Percentiles rank a stretch among this genome's conserved stretches.
These are phyloP conservation scores for Fagopyrum homotropicum DNA, from an alignment of 148 eudicot species.

Conservation along the genomic window DNA sequence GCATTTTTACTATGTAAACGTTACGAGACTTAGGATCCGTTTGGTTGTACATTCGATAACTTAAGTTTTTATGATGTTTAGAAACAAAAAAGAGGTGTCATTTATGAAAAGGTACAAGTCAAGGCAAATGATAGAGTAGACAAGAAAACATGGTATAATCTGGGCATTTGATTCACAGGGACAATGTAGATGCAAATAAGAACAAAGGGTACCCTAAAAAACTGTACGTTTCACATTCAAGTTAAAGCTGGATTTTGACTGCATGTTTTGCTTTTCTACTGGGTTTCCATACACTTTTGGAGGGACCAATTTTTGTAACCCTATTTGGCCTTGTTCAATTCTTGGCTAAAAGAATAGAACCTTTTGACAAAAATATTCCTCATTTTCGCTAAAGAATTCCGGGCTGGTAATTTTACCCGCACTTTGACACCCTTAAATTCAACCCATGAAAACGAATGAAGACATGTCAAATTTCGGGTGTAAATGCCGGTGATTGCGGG, in stretches of 20 bases:
- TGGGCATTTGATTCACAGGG: conserved; percentile 7
- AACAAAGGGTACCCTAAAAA: not conserved
- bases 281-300: not conserved
- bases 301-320: too few relatives aligned
- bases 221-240: not conserved
- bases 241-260: not conserved
- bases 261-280: not conserved
- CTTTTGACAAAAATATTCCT: not conserved
- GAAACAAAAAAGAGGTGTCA: not conserved
- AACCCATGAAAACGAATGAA: too few relatives aligned
- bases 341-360: not conserved
- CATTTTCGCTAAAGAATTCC: not conserved
- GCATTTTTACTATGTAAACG: not conserved
- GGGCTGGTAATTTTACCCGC: not conserved
- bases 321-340: too few relatives aligned
- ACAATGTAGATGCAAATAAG: not conserved
- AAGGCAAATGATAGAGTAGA: conserved; percentile 10
- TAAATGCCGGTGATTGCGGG: too few relatives aligned
- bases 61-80: not conserved
- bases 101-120: not conserved
- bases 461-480: too few relatives aligned
- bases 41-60: too few relatives aligned
- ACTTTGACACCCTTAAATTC: too few relatives aligned
- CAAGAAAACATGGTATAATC: conserved; percentile 3
- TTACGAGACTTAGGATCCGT: too few relatives aligned